Percentiles rank a stretch among this genome's conserved stretches.
Evolutionary conservation across 257 asterid genomes (phyloP).

Genomic region (Marsdenia floribunda): DNA sequence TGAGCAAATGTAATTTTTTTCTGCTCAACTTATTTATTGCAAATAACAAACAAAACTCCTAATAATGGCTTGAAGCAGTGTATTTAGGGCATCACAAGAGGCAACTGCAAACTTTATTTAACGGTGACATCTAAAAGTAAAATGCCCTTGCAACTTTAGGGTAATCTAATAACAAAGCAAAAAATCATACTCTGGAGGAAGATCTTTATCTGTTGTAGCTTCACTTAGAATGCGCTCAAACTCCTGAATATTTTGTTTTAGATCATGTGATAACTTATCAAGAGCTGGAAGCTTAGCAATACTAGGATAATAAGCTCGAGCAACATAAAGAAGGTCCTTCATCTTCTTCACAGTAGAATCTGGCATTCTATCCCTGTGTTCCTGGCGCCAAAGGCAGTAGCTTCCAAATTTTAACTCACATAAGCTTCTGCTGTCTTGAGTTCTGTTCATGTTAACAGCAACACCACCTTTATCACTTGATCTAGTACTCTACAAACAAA

Average conservation of each 20-base stretch:
- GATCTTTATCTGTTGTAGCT: slow-evolving; percentile 85
- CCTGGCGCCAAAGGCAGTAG: slow-evolving; percentile 89
- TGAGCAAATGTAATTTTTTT: neutral
- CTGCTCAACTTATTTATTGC: neutral
- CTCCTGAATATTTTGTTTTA: slow-evolving; percentile 94
- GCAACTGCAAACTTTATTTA: neutral
- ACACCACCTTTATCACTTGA: slow-evolving; percentile 24
- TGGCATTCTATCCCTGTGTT: slow-evolving; percentile 63
- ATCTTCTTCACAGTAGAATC: slow-evolving; percentile 78
- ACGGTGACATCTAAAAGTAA: neutral
- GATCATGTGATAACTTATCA: slow-evolving; percentile 74
- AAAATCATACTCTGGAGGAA: slow-evolving; percentile 69
- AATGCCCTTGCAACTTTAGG: neutral
- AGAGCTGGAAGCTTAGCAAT: slow-evolving; percentile 84
- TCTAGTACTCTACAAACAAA: slow-evolving; percentile 40
- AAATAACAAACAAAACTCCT: neutral
- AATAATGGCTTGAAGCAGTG: neutral
- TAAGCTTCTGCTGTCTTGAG: slow-evolving; percentile 50
- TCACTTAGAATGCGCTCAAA: slow-evolving; percentile 93
- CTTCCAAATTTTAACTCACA: slow-evolving; percentile 90
- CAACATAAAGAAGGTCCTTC: slow-evolving; percentile 96
- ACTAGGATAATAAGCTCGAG: slow-evolving; percentile 97
- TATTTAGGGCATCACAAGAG: neutral
- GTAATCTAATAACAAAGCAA: neutral
- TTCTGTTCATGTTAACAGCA: slow-evolving; percentile 26